These are phyloP conservation scores for Marchantia polymorpha DNA, from an alignment of 225 moss, liverwort and hornwort species.

Conservation along the genomic window DNA sequence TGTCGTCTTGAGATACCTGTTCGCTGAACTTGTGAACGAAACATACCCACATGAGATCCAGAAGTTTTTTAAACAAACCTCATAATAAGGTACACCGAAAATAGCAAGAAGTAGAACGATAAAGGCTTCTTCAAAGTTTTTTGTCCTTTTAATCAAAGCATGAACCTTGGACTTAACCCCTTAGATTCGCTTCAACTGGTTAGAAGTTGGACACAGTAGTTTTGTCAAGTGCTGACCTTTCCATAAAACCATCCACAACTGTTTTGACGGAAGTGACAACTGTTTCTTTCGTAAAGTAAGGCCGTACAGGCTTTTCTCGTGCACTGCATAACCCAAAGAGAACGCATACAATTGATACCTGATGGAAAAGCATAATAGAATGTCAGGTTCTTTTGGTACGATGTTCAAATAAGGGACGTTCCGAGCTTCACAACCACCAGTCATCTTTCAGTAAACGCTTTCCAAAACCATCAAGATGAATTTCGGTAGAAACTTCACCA, in stretches of 20 bases:
- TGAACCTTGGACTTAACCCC: neutral
- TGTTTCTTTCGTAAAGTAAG: conserved; percentile 56
- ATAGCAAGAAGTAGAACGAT: neutral
- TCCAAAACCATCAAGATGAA: neutral
- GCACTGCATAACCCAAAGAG: conserved; percentile 72
- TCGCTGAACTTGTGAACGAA: conserved; percentile 45
- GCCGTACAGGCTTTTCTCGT: conserved; percentile 52
- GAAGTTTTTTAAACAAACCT: neutral
- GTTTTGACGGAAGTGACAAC: conserved; percentile 60
- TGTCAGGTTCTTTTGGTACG: neutral
- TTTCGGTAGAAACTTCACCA: conserved; percentile 42
- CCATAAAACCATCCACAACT: conserved; percentile 91
- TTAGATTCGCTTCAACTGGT: neutral
- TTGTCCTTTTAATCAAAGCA: too few relatives aligned
- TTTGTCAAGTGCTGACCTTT: conserved; percentile 44
- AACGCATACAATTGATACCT: conserved; percentile 76
- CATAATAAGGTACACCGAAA: neutral
- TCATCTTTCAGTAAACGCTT: neutral
- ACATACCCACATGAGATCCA: neutral
- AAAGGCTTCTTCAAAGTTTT: neutral
- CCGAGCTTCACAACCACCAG: neutral
- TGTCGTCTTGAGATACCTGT: conserved; percentile 61
- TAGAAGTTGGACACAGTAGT: neutral
- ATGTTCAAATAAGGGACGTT: neutral
- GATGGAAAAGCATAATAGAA: conserved; percentile 22